Evolutionary conservation across 202 grass and related monocot species (phyloP).

Genomic region (Carex arenaria): DNA sequence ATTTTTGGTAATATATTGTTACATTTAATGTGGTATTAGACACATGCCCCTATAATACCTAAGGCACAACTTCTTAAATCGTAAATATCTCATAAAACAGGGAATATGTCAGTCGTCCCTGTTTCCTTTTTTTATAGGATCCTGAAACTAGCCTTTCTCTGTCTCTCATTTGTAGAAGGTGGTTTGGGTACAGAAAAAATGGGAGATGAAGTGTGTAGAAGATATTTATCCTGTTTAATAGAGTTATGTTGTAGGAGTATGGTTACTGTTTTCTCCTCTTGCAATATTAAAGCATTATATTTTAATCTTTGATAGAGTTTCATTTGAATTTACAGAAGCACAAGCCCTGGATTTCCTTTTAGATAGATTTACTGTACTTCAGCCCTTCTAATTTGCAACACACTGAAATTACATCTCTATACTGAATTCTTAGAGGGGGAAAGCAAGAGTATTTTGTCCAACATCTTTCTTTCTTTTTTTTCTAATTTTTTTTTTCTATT

Average conservation of each 20-base stretch:
- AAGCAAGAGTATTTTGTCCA: background rate
- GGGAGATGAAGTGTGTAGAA: background rate
- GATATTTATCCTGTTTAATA: background rate
- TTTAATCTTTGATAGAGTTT: background rate
- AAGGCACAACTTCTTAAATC: background rate
- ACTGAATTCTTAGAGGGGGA: background rate
- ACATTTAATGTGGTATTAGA: background rate
- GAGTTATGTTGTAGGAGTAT: background rate
- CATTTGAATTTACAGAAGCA: background rate
- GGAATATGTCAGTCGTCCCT: background rate
- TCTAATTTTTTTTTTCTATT: background rate
- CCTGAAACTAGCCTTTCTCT: background rate
- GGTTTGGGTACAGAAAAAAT: constrained; percentile 8
- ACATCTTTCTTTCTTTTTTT: background rate
- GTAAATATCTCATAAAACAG: background rate
- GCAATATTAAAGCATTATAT: background rate
- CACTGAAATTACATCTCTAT: background rate
- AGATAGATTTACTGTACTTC: background rate
- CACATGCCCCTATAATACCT: background rate
- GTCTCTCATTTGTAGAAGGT: background rate
- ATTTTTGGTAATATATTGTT: constrained; percentile 76
- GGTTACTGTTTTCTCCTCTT: background rate
- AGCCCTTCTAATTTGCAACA: background rate
- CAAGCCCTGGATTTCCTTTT: background rate
- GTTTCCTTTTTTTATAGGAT: constrained; percentile 1